These are phyloP conservation scores for Wickerhamiella lipophila DNA, from an alignment of 805 yeast species.

Conservation along the genomic window DNA sequence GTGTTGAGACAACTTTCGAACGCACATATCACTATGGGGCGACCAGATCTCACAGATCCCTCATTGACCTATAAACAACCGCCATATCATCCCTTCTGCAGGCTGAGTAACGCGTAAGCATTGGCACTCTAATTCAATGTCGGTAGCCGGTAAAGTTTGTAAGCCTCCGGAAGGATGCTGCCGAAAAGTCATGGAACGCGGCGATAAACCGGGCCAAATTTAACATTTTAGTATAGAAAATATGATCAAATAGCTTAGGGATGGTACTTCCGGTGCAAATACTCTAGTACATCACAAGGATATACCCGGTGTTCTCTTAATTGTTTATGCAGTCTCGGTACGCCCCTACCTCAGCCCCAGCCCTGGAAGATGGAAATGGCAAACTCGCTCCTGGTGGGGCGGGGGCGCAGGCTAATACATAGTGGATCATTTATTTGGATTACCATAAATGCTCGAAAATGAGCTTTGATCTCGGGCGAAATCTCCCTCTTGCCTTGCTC, in stretches of 20 bases:
- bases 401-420: no score
- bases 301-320: neutral
- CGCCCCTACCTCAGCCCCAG: conserved; percentile 1
- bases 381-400: neutral
- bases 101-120: neutral
- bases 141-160: neutral
- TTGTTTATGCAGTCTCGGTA: neutral
- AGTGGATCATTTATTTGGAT: no score
- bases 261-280: neutral
- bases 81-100: neutral
- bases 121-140: neutral
- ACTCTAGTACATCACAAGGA: neutral
- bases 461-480: no score
- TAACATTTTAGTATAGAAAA: neutral
- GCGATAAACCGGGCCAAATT: neutral
- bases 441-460: no score
- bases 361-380: neutral
- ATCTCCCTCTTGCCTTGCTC: neutral
- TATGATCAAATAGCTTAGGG: neutral
- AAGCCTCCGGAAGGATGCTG: neutral
- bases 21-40: no score
- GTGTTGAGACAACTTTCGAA: no score
- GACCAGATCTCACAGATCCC: no score
- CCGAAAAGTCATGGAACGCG: neutral
- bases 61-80: neutral